Percentiles rank a stretch among this genome's conserved stretches.
phyloP scores from a whole-genome alignment of 75 land plant species.

The Sequoia sempervirens region DNA sequence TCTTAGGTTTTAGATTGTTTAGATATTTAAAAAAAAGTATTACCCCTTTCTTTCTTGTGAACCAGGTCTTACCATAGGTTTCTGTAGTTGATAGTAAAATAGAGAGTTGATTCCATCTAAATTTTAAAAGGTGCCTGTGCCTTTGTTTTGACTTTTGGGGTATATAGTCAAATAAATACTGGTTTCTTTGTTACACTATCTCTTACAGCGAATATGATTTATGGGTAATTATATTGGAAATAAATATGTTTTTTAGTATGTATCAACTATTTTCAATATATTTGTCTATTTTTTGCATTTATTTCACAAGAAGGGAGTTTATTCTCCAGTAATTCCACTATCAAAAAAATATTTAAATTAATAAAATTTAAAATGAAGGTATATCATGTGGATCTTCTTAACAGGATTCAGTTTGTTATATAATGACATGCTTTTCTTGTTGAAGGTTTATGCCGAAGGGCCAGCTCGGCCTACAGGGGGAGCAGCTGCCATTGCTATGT shows the following conservation, averaged over 20 bases:
- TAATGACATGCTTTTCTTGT: conserved; percentile 2
- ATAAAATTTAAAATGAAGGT: not conserved
- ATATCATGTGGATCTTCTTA: not conserved
- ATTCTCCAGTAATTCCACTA: not conserved
- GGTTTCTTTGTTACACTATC: not conserved
- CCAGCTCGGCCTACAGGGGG: conserved; percentile 98
- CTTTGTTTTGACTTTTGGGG: not conserved
- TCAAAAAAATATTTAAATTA: too few relatives aligned
- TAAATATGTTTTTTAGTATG: not conserved
- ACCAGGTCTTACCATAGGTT: not conserved
- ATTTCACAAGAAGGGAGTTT: not conserved
- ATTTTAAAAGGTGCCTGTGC: not conserved
- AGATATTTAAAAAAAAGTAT: not conserved
- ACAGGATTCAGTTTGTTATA: not conserved
- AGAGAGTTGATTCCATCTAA: not conserved
- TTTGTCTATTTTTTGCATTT: not conserved
- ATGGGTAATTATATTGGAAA: not conserved
- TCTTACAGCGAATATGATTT: not conserved
- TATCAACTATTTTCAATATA: not conserved
- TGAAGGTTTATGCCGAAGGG: conserved; percentile 97
- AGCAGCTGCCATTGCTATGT: conserved; percentile 99
- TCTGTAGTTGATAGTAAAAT: not conserved
- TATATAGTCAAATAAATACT: not conserved
- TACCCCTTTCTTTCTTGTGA: not conserved
- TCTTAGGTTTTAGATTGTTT: not conserved